Evolutionary conservation across 805 yeast species (phyloP), one percentile per base, ranked within the genome.

Genomic region (Nakazawaea anatomiae): DNA sequence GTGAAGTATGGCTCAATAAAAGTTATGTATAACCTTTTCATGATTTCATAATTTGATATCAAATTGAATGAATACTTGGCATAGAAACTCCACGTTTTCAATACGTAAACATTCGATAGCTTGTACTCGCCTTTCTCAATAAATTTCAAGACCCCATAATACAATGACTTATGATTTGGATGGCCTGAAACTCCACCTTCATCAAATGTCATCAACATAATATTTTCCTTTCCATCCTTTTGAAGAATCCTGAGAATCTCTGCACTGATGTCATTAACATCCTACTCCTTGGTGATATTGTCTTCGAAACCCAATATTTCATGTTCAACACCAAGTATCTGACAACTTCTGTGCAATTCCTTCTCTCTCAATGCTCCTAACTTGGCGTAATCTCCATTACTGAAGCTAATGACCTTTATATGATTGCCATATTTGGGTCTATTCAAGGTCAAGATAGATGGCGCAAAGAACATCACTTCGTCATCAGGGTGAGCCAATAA

Each of bases 401-500:
- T 85, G 50, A 89, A 76, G 55, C 96, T 88, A 7, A 89, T 60
- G 10, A 91, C 60, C 39, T 77, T 73, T 12, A 90, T 68, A 6
- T 61, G 56, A 59, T 85, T 85, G 48, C 71, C 63, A 57, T 78
- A 71, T 46, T 73, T 66, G 1, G 75, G 67, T 53, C 76, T 75
- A 8, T 74, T 56, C 47, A 74, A 60, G 55, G 80, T 84, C 6
- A 78, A 64, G 34, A 90, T 56, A 0, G 91, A 73, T 0, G 99
- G 99, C 1, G 89, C 81, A 60, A 94, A 94, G 67, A 94, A 94
- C 99, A 94, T 94, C 47, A 89, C 91, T 67, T 94, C 99, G 65
- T 94, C 99, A 66, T 94, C 99, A 0, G 99, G 99, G 66, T 94
- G 99, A 0, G 96, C 97, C 40, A 90, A 83, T 10, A 92, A 69